phyloP scores from a whole-genome alignment of 1,284 basidiomycete genomes.

The Schizophyllum commune region DNA sequence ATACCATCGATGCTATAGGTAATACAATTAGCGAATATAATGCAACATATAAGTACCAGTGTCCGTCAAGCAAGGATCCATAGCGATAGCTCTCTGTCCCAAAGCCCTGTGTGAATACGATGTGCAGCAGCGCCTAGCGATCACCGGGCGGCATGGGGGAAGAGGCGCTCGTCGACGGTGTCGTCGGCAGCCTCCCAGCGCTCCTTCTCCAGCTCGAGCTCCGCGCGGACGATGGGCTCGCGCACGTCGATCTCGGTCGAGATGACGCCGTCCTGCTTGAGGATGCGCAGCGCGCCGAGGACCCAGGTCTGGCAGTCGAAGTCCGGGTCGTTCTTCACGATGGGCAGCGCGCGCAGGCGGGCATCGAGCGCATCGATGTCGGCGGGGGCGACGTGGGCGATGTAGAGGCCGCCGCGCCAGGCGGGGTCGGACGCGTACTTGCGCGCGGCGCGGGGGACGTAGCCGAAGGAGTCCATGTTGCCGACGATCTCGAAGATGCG shows the following conservation, averaged over 20 bases:
- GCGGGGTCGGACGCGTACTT: slow-evolving; percentile 8
- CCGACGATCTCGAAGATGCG: slow-evolving; percentile 20
- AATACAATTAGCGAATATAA: not conserved
- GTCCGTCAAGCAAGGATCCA: not conserved
- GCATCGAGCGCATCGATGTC: slow-evolving; percentile 15
- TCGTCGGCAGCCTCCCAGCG: slow-evolving; percentile 6
- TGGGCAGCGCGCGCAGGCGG: slow-evolving; percentile 13
- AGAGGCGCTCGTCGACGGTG: slow-evolving; percentile 4
- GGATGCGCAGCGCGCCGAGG: slow-evolving; percentile 16
- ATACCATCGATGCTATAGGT: not conserved
- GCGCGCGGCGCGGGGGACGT: slow-evolving; percentile 13
- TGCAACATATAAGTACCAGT: not conserved
- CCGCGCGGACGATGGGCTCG: slow-evolving; percentile 1
- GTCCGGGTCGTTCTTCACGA: slow-evolving; percentile 14
- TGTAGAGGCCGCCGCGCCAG: slow-evolving; percentile 19
- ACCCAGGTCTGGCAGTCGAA: slow-evolving; percentile 22
- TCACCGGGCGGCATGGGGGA: not conserved
- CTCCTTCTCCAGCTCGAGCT: slow-evolving; percentile 6
- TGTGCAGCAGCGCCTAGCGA: not conserved
- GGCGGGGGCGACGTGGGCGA: slow-evolving; percentile 16
- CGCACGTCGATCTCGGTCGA: not conserved
- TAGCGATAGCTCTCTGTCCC: not conserved
- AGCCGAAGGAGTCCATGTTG: slow-evolving; percentile 20
- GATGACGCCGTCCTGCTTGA: slow-evolving; percentile 11
- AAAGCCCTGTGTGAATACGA: slow-evolving; percentile 9